Base-by-base conservation (phyloP, 768 basidiomycete species). In the Hebeloma cylindrosporum region DNA sequence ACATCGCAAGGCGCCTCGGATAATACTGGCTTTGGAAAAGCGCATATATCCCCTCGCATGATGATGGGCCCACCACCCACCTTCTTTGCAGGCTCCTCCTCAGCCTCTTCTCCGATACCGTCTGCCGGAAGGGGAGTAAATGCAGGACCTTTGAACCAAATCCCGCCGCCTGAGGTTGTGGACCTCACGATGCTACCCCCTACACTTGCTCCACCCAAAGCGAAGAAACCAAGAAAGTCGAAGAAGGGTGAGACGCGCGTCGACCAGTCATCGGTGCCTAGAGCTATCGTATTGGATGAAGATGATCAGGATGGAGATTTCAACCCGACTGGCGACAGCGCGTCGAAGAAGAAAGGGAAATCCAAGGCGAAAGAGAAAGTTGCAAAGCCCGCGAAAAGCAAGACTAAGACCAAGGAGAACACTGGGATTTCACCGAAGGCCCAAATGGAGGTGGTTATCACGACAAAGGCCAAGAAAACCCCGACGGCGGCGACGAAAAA, bases 61-160 rank as follows among this genome's bases (percentile, higher is more conserved):
- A 46, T 23, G 35, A 49, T 39, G 48, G 58, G 52, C 31, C 65
- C 62, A 4, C 75, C 75, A 23, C 65, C 69, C 3, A 71, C 71
- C 13, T 77, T 75, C 54, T 77, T 78, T 30, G 72, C 74, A 8
- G 61, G 67, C 3, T 69, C 77, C 5, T 73, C 77, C 8, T 71
- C 75, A 0, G n/a, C n/a, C n/a, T n/a, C n/a, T n/a, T n/a, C n/a
- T n/a, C n/a, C n/a, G n/a, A n/a, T n/a, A n/a, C 51, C 64, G 13
- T 56, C 64, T 9, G 37, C 58, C 7, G 60, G 45, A 17, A 53
- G 47, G 14, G 40, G 55, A 8, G 26, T 7, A 22, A 21, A 25
- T 16, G 25, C 18, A 27, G 32, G 27, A 3, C 16, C 21, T 18
- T 22, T n/a, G 9, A 33, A 21, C 5, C 31, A 43, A 5, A 32